Base-by-base conservation (phyloP, 1,284 basidiomycete genomes). In the Rhodotorula mucilaginosa region DNA sequence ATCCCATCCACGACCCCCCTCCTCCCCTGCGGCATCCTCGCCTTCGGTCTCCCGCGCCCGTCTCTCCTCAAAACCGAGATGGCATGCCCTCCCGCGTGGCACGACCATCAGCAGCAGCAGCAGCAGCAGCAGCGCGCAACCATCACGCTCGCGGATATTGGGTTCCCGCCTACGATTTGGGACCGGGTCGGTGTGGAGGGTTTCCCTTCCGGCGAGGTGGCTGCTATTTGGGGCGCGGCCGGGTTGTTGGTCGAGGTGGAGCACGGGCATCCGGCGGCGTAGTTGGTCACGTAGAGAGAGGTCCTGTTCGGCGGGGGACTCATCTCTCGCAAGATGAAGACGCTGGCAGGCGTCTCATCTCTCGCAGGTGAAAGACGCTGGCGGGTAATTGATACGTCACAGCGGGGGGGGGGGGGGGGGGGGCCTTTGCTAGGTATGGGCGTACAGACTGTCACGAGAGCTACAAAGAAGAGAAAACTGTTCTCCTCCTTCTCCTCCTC, bases 111-210 rank as follows among this genome's bases (percentile, higher is more conserved):
- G 26, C 26, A 26, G 26, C 26, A 26, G 26, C 26, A 26, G 26
- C 26, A 26, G 26, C 26, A 26, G 26, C 26, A 26, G 26, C 26
- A 7, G 39, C 62, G 29, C 54, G 8, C 34, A 8, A 19, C 29
- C 60, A 16, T 63, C 26, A 59, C 58, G 3, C 29, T 72, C n/a
- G 68, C 59, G 7, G 73, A 72, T 19, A 23, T 72, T 2, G 73
- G 73, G 0, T 49, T 72, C 23, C 12, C 70, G 12, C 73, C 73
- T 23, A 19, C 19, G 1, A 16, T 74, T 21, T 74, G 73, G 73
- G 57, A 61, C 8, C 52, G 73, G 6, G 68, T 71, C 3, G 73
- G 73, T 2, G 68, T 74, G 0, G 60, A 66, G 7, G 70, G n/a
- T 3, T 58, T 58, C 8, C 61, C 61, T 0, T 3, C 13, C 39